Percentiles rank a stretch among this genome's conserved stretches.
Conservation (phyloP, 345 rosid genomes). For the Gossypium raimondii region DNA sequence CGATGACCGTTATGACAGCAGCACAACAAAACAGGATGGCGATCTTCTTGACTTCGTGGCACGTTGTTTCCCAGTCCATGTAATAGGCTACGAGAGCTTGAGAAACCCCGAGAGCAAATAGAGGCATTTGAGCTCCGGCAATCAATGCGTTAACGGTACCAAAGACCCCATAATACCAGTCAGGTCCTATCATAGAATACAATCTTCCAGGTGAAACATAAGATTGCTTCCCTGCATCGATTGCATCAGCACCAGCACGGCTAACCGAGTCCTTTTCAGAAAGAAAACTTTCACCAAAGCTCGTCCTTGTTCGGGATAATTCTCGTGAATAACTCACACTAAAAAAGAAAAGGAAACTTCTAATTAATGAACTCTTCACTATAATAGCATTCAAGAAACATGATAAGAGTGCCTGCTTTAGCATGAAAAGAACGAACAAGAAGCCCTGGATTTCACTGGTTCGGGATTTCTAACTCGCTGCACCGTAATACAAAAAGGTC, state of each 20-base stretch:
- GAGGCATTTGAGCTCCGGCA: conserved; percentile 93
- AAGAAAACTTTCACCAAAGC: conserved; percentile 69
- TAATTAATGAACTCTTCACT: conserved; percentile 11
- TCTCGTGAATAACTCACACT: conserved; percentile 64
- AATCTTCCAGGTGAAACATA: conserved; percentile 53
- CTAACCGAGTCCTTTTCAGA: conserved; percentile 76
- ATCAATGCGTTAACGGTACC: conserved; percentile 68
- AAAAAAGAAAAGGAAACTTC: neutral
- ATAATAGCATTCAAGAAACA: neutral
- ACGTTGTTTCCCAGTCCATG: conserved; percentile 69
- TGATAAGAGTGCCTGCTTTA: neutral
- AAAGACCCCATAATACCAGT: conserved; percentile 69
- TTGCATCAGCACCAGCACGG: conserved; percentile 38
- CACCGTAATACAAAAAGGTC: neutral
- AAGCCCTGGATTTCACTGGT: neutral
- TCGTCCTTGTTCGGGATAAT: conserved; percentile 57
- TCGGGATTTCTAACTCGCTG: neutral
- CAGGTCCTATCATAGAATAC: conserved; percentile 83
- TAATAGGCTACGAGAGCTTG: conserved; percentile 87
- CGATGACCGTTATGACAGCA: conserved; percentile 53
- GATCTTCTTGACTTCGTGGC: conserved; percentile 70
- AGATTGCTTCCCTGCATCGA: conserved; percentile 34
- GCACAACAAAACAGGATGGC: conserved; percentile 63
- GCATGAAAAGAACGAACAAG: neutral
- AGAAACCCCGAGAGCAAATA: conserved; percentile 91